Conservation (phyloP, 345 rosid species). For the Stellera chamaejasme region DNA sequence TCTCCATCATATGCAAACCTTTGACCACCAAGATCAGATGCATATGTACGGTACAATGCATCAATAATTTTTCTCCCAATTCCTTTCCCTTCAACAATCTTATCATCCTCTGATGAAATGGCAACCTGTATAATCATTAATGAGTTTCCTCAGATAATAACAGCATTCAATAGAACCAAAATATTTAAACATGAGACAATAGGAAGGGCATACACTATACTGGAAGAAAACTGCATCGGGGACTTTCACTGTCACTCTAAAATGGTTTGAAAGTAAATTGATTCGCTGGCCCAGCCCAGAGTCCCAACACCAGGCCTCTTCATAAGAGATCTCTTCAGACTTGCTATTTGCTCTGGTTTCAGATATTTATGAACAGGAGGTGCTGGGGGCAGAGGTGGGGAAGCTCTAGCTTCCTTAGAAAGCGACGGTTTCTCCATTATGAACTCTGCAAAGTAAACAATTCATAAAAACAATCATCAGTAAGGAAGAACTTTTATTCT, state of each 20-base stretch:
- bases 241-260: slow-evolving; percentile 38
- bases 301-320: slow-evolving; percentile 47
- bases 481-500: background rate
- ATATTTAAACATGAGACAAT: too few species aligned
- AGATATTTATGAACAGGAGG: slow-evolving; percentile 19
- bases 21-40: slow-evolving; percentile 51
- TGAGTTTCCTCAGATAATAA: slow-evolving; percentile 4
- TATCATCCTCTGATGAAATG: slow-evolving; percentile 44
- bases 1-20: slow-evolving; percentile 82
- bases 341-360: slow-evolving; percentile 21
- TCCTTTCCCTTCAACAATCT: slow-evolving; percentile 46
- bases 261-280: slow-evolving; percentile 61
- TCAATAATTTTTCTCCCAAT: slow-evolving; percentile 68
- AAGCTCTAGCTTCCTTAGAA: slow-evolving; percentile 9
- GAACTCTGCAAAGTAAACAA: too few species aligned
- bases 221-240: slow-evolving; percentile 68
- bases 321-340: slow-evolving; percentile 38
- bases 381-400: slow-evolving; percentile 23
- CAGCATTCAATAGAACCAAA: slow-evolving; percentile 1
- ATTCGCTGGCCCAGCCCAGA: slow-evolving; percentile 31
- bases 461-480: too few species aligned
- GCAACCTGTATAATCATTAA: slow-evolving; percentile 40
- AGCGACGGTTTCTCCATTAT: slow-evolving; percentile 33
- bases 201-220: slow-evolving; percentile 47
- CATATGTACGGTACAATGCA: slow-evolving; percentile 56